Evolutionary conservation across 1,284 basidiomycete genomes (phyloP), one percentile per base, ranked within the genome.

Genomic region (Rhodotorula sp.): DNA sequence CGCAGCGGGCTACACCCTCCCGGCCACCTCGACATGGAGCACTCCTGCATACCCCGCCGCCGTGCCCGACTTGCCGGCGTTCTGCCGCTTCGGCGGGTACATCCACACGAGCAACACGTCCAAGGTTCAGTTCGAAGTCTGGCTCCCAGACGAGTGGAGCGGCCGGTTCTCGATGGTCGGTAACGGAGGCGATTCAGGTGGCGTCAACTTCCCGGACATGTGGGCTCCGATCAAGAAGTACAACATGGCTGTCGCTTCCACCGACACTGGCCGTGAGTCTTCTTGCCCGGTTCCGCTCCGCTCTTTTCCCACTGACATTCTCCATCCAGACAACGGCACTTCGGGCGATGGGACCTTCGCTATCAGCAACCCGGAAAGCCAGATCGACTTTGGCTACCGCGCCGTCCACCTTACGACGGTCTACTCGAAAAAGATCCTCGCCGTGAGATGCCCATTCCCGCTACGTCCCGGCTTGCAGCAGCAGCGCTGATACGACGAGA

Each of bases 371-470:
- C 70, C 75, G 7, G 68, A 77, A 23, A 60, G 63, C 3, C 76
- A 77, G 48, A 71, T 74, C 58, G 77, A 78, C 68, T 78, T 78
- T 34, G 76, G 75, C 12, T 65, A 66, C 43, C 71, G 76, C n/a
- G 76, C 78, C 3, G 76, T 79, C 3, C 74, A 77, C 58, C 68
- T 77, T 43, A 73, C 74, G 12, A 71, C 77, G 18, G 69, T 70
- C 43, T 74, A 74, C 66, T 68, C 75, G 10, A 79, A 79, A 67
- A 31, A 46, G 21, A 65, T 79, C 49, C 46, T 77, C 68, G 29
- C 51, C 12, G 51, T 52, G 60, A n/a, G n/a, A n/a, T n/a, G n/a
- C n/a, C n/a, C n/a, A n/a, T n/a, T n/a, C n/a, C n/a, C n/a, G n/a
- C n/a, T n/a, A n/a, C n/a, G n/a, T n/a, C n/a, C n/a, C n/a, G n/a